Evolutionary conservation across 352 stramenopile genomes (phyloP).

Genomic region (Phytopythium aichiense): DNA sequence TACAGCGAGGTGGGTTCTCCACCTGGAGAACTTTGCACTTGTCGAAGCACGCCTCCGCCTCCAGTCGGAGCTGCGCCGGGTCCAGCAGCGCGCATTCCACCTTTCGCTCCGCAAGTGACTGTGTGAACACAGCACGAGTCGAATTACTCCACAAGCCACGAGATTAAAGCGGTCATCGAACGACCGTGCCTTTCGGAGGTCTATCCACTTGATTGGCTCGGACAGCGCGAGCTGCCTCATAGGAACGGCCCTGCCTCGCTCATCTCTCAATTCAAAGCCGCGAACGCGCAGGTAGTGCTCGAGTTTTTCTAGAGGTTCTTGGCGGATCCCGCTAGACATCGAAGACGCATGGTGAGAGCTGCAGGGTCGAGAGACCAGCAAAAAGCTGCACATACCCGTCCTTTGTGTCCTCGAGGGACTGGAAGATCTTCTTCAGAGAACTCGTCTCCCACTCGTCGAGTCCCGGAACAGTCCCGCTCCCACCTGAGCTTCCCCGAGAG

Average conservation of each 20-base stretch:
- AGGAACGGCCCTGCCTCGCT: not conserved
- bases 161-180: not conserved
- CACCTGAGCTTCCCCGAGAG: constrained; percentile 10
- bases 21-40: constrained; percentile 34
- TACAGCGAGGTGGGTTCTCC: not conserved
- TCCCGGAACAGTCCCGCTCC: constrained; percentile 11
- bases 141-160: not conserved
- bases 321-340: constrained; percentile 14
- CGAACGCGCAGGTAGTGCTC: constrained; percentile 20
- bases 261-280: constrained; percentile 10
- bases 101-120: constrained; percentile 25
- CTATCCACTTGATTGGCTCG: constrained; percentile 9
- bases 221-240: not conserved
- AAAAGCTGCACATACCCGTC: constrained; percentile 21
- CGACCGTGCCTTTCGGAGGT: constrained; percentile 17
- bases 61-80: constrained; percentile 17
- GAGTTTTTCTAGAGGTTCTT: constrained; percentile 7
- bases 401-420: constrained; percentile 32
- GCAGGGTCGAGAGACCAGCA: too few species aligned
- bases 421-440: constrained; percentile 48
- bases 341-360: not conserved
- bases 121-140: not conserved
- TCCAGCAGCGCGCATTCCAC: constrained; percentile 27
- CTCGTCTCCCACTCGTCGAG: constrained; percentile 53
- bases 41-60: constrained; percentile 27